These are phyloP conservation scores for Alliaria petiolata DNA, from an alignment of 345 rosid genomes.

Conservation along the genomic window DNA sequence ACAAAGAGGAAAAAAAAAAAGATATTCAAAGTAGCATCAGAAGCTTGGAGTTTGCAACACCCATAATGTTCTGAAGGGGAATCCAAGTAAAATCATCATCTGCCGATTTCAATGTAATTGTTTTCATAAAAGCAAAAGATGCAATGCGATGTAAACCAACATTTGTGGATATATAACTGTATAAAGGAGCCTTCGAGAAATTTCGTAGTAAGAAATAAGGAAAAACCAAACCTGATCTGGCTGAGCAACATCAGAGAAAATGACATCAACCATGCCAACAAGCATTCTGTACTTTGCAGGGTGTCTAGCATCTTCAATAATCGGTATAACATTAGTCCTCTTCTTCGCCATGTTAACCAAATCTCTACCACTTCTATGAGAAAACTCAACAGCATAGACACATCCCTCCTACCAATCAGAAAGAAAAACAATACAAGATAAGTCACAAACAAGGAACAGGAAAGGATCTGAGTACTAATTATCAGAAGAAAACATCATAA, in stretches of 20 bases:
- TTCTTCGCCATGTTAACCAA: conserved; percentile 98
- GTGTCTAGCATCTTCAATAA: conserved; percentile 97
- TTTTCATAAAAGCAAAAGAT: background rate
- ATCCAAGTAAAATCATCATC: conserved; percentile 27
- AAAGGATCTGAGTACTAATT: background rate
- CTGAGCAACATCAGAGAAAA: conserved; percentile 99
- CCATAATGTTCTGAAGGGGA: conserved; percentile 35
- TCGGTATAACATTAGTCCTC: conserved; percentile 86
- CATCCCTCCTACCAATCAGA: conserved; percentile 68
- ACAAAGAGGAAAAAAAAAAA: background rate
- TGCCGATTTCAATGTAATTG: conserved; percentile 6
- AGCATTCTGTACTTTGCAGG: conserved; percentile 96
- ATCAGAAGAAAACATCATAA: no score
- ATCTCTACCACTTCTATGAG: conserved; percentile 96
- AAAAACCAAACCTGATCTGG: conserved; percentile 80
- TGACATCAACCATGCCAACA: conserved; percentile 98
- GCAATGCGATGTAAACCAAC: background rate
- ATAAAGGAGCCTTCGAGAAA: background rate
- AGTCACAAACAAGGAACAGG: background rate
- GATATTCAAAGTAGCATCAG: conserved; percentile 45
- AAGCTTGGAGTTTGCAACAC: conserved; percentile 57
- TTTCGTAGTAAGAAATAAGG: background rate
- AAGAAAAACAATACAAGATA: background rate
- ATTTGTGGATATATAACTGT: background rate
- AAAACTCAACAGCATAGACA: conserved; percentile 96